Conservation (phyloP, 257 asterid genomes). For the Prunella vulgaris region DNA sequence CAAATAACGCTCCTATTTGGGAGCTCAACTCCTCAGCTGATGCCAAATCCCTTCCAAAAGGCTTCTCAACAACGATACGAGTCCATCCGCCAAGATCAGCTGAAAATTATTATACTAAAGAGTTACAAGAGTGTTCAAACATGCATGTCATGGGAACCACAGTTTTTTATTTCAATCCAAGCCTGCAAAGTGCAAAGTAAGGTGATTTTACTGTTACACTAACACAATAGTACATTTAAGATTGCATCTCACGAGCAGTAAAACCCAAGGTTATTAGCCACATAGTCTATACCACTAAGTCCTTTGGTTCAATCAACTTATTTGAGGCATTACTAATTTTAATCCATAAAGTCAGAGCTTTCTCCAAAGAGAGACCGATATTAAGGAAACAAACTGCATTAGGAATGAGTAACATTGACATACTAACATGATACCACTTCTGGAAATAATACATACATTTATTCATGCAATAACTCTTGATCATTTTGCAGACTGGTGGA, state of each 20-base stretch:
- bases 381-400: background rate
- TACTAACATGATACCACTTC: background rate
- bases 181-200: background rate
- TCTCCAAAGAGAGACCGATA: background rate
- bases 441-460: slow-evolving; percentile 43
- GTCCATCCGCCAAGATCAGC: slow-evolving; percentile 99
- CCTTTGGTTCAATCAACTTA: background rate
- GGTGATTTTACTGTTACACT: background rate
- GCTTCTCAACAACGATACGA: slow-evolving; percentile 96
- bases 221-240: background rate
- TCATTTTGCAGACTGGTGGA: slow-evolving; percentile 97
- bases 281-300: background rate
- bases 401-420: background rate
- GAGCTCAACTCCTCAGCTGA: slow-evolving; percentile 91
- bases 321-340: background rate
- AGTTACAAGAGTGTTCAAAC: slow-evolving; percentile 6
- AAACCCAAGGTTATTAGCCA: background rate
- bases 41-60: slow-evolving; percentile 95
- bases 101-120: slow-evolving; percentile 31
- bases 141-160: slow-evolving; percentile 10
- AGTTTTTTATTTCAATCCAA: background rate
- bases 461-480: slow-evolving; percentile 64
- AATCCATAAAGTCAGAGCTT: background rate
- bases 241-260: background rate
- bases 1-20: slow-evolving; percentile 90